A percentile compares a stretch with the other conserved stretches of the same genome.
These are phyloP conservation scores for Naematelia encephala DNA, from an alignment of 768 basidiomycete genomes.

Conservation along the genomic window DNA sequence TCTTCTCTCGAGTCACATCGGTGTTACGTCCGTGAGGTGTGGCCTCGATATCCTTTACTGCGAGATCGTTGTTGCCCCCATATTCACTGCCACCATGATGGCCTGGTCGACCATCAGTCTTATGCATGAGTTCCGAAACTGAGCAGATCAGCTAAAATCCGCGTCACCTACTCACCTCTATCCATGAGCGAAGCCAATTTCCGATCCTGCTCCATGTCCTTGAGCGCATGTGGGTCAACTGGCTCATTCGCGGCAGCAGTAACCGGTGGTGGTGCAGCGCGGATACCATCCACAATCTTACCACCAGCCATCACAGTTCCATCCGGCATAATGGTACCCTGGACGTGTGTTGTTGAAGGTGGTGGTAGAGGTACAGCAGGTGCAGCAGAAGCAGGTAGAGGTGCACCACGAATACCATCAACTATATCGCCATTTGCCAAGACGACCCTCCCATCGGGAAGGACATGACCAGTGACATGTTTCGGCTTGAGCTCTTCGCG, in stretches of 20 bases:
- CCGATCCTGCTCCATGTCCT: conserved; percentile 45
- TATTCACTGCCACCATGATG: neutral
- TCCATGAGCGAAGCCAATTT: conserved; percentile 40
- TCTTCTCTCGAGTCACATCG: conserved; percentile 39
- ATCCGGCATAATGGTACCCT: conserved; percentile 39
- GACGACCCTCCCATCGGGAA: conserved; percentile 43
- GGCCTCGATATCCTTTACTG: neutral
- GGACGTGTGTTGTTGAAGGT: conserved; percentile 27
- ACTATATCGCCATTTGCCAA: conserved; percentile 41
- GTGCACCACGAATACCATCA: conserved; percentile 39
- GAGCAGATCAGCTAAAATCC: conserved; percentile 12
- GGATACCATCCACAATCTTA: conserved; percentile 42
- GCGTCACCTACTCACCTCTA: conserved; percentile 31
- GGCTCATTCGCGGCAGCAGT: neutral
- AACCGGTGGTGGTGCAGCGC: conserved; percentile 20
- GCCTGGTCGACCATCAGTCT: conserved; percentile 18
- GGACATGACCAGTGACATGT: conserved; percentile 38
- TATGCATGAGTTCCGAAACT: conserved; percentile 44
- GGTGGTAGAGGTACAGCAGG: conserved; percentile 23
- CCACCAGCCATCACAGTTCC: conserved; percentile 42
- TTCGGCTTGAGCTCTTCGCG: conserved; percentile 42
- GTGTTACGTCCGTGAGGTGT: conserved; percentile 14
- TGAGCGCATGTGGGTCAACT: conserved; percentile 17
- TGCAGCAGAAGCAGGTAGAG: conserved; percentile 21
- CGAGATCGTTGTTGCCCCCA: neutral